Evolutionary conservation across 768 basidiomycete genomes (phyloP), one percentile per base, ranked within the genome.

Genomic region (Phylloporus sp.): DNA sequence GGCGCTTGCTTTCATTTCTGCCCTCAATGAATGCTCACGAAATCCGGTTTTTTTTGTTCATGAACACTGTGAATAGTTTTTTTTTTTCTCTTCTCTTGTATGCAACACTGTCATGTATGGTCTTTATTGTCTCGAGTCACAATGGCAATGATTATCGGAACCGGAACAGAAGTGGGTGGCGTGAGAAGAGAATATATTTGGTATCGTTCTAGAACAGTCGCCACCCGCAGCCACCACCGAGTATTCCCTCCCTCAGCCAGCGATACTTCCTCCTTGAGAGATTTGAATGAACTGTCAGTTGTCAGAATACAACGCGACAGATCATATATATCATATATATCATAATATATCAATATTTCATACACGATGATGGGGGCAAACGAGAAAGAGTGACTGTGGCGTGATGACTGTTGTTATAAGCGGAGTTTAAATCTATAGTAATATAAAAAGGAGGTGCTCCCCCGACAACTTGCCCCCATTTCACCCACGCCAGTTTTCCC

Each of bases 191-290:
- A n/a, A 50, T 54, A 63, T 54, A 63, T 56, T 54, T 45, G 57
- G 57, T 4, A 52, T 23, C 0, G 4, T 56, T 68, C 69, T 62
- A 53, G 66, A 70, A 68, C 24, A 58, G 68, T 66, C 58, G 18
- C 40, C 27, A 45, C 51, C 44, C 55, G 36, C 52, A 58, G 50
- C 50, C 20, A n/a, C n/a, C n/a, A n/a, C n/a, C n/a, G n/a, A n/a
- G n/a, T n/a, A n/a, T n/a, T n/a, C n/a, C n/a, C n/a, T n/a, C n/a
- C n/a, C n/a, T n/a, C n/a, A n/a, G n/a, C n/a, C n/a, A n/a, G n/a
- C n/a, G n/a, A n/a, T n/a, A n/a, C n/a, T n/a, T n/a, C n/a, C n/a
- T n/a, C n/a, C n/a, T n/a, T 28, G 43, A 28, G 45, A 18, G 27
- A 11, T n/a, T n/a, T n/a, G 26, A 26, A 34, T 10, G 18, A 23